Evolutionary conservation across 2,329 filamentous ascomycete species (phyloP), one percentile per base, ranked within the genome.

Genomic region (Zopfia rhizophila): DNA sequence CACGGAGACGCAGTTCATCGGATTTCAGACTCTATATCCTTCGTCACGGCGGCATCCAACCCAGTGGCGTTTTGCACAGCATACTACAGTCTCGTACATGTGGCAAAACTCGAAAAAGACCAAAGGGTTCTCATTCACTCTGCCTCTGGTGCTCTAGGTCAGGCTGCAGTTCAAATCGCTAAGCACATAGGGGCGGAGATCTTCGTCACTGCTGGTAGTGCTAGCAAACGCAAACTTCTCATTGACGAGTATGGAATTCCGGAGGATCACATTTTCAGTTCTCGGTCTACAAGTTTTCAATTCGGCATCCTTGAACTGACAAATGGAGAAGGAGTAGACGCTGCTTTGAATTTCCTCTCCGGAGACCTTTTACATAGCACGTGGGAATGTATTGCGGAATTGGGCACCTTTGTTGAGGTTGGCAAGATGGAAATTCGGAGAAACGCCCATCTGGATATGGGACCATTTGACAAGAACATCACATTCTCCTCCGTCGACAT

Each of bases 311-410:
- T 45, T 38, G 23, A 45, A 6, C 29, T 42, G 17, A 70, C 66
- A 1, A 35, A 55, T 2, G 57, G 1, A 53, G 23, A 39, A 10
- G 66, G 66, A 11, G 60, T 65, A 11, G 63, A 69, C 44, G 53
- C 68, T 2, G 51, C 62, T 11, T 31, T 69, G 38, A 69, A 68
- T 49, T 36, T 22, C 4, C 18, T 49, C 3, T 33, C 50, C 16
- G 64, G 63, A 4, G 53, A 61, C 8, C 28, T 53, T 2, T 45
- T 67, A 4, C 45, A 52, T n/a, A 68, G 69, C 0, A 75, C 70
- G 0, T 81, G 74, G 75, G 50, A 67, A 7, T 78, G 75, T 25
- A 61, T 80, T 1, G 75, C 75, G 1, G 27, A 48, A 30, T 29
- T 25, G 16, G 47, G 47, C 7, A 22, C n/a, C 10, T 22, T 32